phyloP scores from a whole-genome alignment of 2,329 filamentous ascomycete species.

The Aspergillus fischeri region DNA sequence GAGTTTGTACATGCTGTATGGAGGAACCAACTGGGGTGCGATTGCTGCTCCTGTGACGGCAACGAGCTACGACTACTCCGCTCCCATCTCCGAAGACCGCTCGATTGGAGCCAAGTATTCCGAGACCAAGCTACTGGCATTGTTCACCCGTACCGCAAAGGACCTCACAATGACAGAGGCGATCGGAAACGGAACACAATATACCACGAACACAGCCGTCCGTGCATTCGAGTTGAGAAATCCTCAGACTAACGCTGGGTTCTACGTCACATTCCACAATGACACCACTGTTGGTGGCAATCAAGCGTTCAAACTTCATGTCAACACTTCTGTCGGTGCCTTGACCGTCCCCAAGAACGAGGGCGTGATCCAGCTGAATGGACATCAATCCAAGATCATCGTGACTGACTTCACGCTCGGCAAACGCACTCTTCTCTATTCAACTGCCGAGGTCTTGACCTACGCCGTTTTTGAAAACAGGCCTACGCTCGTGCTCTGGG shows the following conservation, averaged over 20 bases:
- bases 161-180: constrained; percentile 55
- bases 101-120: constrained; percentile 57
- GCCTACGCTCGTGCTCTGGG: constrained; percentile 49
- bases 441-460: constrained; percentile 53
- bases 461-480: constrained; percentile 47
- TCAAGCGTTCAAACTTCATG: constrained; percentile 52
- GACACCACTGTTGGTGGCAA: constrained; percentile 49
- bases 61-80: constrained; percentile 61
- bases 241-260: constrained; percentile 52
- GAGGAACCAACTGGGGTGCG: constrained; percentile 62
- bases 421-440: constrained; percentile 49
- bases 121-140: constrained; percentile 58
- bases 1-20: constrained; percentile 62
- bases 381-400: constrained; percentile 59
- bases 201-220: constrained; percentile 51
- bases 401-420: constrained; percentile 58
- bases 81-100: constrained; percentile 58
- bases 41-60: constrained; percentile 55
- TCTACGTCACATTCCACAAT: constrained; percentile 57
- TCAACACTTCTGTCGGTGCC: constrained; percentile 54
- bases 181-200: constrained; percentile 45
- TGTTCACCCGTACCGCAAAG: constrained; percentile 57
- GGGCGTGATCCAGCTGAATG: constrained; percentile 51
- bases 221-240: constrained; percentile 56
- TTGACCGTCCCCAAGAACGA: constrained; percentile 52